Conservation (phyloP, 768 basidiomycete genomes). For the Jaapia argillacea region DNA sequence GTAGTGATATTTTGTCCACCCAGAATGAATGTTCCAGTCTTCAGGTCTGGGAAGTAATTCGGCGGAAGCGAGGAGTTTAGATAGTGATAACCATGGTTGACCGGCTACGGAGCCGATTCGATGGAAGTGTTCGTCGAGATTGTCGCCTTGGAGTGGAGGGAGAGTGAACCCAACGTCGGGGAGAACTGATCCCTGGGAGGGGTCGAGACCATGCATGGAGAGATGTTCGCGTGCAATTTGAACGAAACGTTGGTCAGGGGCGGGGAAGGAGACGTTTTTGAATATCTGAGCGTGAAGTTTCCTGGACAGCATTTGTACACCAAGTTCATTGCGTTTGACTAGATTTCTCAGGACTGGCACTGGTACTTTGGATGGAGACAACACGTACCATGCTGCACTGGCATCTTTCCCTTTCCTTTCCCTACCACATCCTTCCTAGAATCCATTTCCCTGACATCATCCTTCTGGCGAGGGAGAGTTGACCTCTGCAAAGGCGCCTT, state of each 20-base stretch:
- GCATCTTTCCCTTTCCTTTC: no score
- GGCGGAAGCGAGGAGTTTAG: slow-evolving; percentile 42
- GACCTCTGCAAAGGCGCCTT: no score
- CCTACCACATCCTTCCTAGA: no score
- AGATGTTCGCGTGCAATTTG: slow-evolving; percentile 79
- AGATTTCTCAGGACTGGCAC: no score
- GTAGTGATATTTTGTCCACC: slow-evolving; percentile 85
- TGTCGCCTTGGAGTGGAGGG: slow-evolving; percentile 72
- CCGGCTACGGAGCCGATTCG: slow-evolving; percentile 59
- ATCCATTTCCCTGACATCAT: no score
- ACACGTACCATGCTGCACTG: no score
- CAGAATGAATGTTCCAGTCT: slow-evolving; percentile 47
- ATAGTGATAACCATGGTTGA: slow-evolving; percentile 70
- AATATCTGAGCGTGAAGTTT: slow-evolving; percentile 81
- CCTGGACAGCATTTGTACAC: slow-evolving; percentile 87
- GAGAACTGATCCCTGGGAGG: slow-evolving; percentile 70
- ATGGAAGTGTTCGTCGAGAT: slow-evolving; percentile 85
- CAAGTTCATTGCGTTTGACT: slow-evolving; percentile 83
- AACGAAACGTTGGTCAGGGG: slow-evolving; percentile 49
- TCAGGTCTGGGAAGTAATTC: slow-evolving; percentile 54
- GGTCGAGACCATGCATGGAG: slow-evolving; percentile 69
- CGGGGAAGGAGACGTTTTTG: slow-evolving; percentile 50
- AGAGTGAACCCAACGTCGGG: slow-evolving; percentile 73
- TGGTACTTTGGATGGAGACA: no score
- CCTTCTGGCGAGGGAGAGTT: no score